phyloP scores from a whole-genome alignment of 2,329 filamentous ascomycete species.

The Arachnomyces sp. region DNA sequence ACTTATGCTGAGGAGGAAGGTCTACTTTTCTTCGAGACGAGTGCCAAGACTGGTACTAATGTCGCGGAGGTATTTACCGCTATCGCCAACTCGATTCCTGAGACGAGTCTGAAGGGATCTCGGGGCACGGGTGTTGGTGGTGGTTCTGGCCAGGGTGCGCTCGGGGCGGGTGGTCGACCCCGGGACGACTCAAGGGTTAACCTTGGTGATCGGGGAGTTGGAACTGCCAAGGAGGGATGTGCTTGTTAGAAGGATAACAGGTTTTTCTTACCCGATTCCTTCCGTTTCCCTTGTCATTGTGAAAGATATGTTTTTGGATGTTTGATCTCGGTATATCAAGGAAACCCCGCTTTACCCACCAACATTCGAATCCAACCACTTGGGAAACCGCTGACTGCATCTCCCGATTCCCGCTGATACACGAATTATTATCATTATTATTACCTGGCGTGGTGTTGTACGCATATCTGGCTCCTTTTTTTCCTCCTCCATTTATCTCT shows the following conservation, averaged over 20 bases:
- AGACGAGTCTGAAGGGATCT: constrained; percentile 87
- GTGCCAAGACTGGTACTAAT: constrained; percentile 90
- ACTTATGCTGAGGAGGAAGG: constrained; percentile 91
- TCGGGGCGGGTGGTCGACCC: constrained; percentile 43
- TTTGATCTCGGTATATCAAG: too few relatives aligned
- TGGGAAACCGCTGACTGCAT: not conserved
- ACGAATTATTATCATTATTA: not conserved
- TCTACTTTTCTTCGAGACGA: constrained; percentile 94
- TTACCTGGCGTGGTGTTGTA: not conserved
- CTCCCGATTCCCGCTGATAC: not conserved
- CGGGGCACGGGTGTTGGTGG: constrained; percentile 60
- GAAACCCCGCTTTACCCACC: too few relatives aligned
- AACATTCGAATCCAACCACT: too few relatives aligned
- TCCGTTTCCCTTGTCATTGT: not conserved
- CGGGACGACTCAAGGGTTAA: constrained; percentile 64
- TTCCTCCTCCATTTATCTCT: constrained; percentile 7
- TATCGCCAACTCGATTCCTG: constrained; percentile 95
- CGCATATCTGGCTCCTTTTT: constrained; percentile 1
- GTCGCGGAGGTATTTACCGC: constrained; percentile 95
- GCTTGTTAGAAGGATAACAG: constrained; percentile 57
- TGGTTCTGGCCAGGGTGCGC: constrained; percentile 44
- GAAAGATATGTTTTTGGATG: not conserved
- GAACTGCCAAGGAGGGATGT: constrained; percentile 80
- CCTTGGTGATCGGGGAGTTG: constrained; percentile 64
- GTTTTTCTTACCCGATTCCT: constrained; percentile 1